These are phyloP conservation scores for Gamarada debralockiae DNA, from an alignment of 495 filamentous ascomycete genomes.

Conservation along the genomic window DNA sequence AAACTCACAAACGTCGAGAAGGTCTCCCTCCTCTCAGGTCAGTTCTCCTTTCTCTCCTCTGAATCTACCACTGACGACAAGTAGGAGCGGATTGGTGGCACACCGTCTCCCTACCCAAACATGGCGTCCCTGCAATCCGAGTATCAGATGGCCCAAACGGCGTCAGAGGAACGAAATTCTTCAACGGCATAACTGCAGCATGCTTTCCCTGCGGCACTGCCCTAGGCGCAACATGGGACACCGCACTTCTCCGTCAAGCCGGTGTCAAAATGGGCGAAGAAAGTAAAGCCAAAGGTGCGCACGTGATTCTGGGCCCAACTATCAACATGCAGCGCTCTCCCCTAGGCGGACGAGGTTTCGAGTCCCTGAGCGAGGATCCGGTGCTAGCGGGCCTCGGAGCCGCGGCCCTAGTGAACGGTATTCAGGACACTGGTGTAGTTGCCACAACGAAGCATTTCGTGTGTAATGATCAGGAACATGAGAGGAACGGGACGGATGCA, in stretches of 20 bases:
- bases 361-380: slow-evolving; percentile 72
- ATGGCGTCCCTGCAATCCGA: slow-evolving; percentile 59
- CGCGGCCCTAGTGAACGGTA: slow-evolving; percentile 60
- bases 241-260: slow-evolving; percentile 53
- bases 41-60: slow-evolving; percentile 5
- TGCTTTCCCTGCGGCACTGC: slow-evolving; percentile 68
- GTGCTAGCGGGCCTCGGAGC: slow-evolving; percentile 65
- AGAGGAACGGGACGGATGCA: slow-evolving; percentile 62
- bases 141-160: slow-evolving; percentile 75
- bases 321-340: slow-evolving; percentile 75
- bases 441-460: slow-evolving; percentile 79
- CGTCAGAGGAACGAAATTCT: slow-evolving; percentile 69
- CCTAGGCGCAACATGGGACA: slow-evolving; percentile 69
- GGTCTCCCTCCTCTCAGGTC: slow-evolving; percentile 56
- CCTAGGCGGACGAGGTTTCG: slow-evolving; percentile 74
- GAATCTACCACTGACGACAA: slow-evolving; percentile 4
- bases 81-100: slow-evolving; percentile 64
- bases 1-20: slow-evolving; percentile 62
- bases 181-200: slow-evolving; percentile 63
- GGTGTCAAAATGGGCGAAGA: slow-evolving; percentile 65
- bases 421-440: slow-evolving; percentile 66
- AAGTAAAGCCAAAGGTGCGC: slow-evolving; percentile 64
- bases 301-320: slow-evolving; percentile 70
- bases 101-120: slow-evolving; percentile 50
- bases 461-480: slow-evolving; percentile 77